Evolutionary conservation across 345 rosid species (phyloP).

Genomic region (Euphorbia pulcherrima): DNA sequence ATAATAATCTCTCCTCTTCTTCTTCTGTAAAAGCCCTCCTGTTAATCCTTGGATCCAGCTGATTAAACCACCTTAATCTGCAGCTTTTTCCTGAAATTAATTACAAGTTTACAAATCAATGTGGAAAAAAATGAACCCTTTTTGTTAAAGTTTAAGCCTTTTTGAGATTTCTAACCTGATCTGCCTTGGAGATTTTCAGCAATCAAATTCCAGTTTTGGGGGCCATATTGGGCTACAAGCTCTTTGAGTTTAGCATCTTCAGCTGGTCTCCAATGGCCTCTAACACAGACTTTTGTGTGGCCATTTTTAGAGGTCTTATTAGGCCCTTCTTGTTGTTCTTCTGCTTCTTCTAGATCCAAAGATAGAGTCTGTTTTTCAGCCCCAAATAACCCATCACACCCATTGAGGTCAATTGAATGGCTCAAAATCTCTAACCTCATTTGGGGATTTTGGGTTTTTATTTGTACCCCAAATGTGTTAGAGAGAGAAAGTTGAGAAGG

Average conservation of each 20-base stretch:
- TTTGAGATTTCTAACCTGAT: slow-evolving; percentile 49
- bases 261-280: slow-evolving; percentile 95
- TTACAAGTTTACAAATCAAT: background rate
- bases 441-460: slow-evolving; percentile 19
- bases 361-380: slow-evolving; percentile 21
- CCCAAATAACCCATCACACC: slow-evolving; percentile 22
- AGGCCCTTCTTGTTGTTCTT: slow-evolving; percentile 3
- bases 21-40: slow-evolving; percentile 68
- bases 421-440: slow-evolving; percentile 31
- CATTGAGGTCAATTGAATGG: slow-evolving; percentile 26
- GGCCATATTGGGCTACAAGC: slow-evolving; percentile 69
- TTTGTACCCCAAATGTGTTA: slow-evolving; percentile 12
- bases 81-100: slow-evolving; percentile 76
- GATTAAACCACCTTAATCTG: slow-evolving; percentile 93
- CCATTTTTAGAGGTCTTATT: slow-evolving; percentile 25
- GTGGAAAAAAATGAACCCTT: too few species aligned
- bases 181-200: slow-evolving; percentile 83
- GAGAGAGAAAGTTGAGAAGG: slow-evolving; percentile 28
- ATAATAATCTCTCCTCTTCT: slow-evolving; percentile 71
- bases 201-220: slow-evolving; percentile 94
- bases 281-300: slow-evolving; percentile 47
- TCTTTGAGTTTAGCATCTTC: slow-evolving; percentile 83
- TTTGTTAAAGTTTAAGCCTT: too few species aligned
- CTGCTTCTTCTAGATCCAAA: slow-evolving; percentile 16
- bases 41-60: slow-evolving; percentile 86